phyloP scores from a whole-genome alignment of 805 yeast species.

The Hanseniaspora clermontiae region DNA sequence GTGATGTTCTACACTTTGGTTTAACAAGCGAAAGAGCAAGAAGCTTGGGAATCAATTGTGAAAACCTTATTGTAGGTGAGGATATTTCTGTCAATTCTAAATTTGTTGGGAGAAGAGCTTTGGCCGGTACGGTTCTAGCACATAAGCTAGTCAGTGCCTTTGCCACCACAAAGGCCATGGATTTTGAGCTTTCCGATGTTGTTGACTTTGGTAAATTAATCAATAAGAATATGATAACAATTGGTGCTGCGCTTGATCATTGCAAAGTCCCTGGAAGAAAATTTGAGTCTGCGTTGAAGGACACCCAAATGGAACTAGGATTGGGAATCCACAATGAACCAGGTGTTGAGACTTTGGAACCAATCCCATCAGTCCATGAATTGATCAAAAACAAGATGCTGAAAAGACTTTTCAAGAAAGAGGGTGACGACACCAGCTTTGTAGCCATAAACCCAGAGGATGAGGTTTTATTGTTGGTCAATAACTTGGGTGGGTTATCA shows the following conservation, averaged over 20 bases:
- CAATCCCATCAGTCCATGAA: slow-evolving; percentile 57
- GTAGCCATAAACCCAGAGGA: slow-evolving; percentile 52
- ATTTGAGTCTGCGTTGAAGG: slow-evolving; percentile 40
- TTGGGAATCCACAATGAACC: slow-evolving; percentile 96
- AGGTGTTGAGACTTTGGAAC: slow-evolving; percentile 45
- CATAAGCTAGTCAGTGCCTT: slow-evolving; percentile 80
- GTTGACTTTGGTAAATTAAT: slow-evolving; percentile 47
- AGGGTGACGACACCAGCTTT: slow-evolving; percentile 68
- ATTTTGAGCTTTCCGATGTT: slow-evolving; percentile 41
- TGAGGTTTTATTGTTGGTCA: slow-evolving; percentile 57
- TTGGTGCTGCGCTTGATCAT: slow-evolving; percentile 82
- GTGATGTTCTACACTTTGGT: slow-evolving; percentile 87
- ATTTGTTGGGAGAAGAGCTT: slow-evolving; percentile 85
- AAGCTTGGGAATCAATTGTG: slow-evolving; percentile 59
- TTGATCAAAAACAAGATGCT: slow-evolving; percentile 47
- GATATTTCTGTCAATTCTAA: slow-evolving; percentile 89
- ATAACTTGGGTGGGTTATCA: slow-evolving; percentile 85
- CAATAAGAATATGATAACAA: slow-evolving; percentile 59
- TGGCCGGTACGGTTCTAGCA: slow-evolving; percentile 80
- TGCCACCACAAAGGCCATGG: slow-evolving; percentile 31
- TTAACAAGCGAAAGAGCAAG: slow-evolving; percentile 81
- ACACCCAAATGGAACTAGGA: slow-evolving; percentile 72
- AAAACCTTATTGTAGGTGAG: slow-evolving; percentile 69
- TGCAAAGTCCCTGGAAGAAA: slow-evolving; percentile 79
- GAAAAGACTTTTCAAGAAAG: slow-evolving; percentile 44